phyloP scores from a whole-genome alignment of 2,329 filamentous ascomycete species.

The Xylaria sp. region DNA sequence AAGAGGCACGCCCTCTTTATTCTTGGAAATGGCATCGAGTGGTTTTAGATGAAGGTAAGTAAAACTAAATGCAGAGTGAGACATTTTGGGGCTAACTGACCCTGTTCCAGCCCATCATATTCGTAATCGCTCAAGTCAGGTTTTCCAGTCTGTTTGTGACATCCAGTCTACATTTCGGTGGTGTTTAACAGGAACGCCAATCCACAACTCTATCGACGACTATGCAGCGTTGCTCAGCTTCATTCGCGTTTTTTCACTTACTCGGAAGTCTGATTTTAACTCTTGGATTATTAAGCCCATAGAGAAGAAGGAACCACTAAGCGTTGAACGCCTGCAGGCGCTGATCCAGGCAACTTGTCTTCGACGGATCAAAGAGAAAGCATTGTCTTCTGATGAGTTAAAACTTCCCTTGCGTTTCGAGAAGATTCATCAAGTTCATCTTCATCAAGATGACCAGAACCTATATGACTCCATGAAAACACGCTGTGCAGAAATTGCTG shows the following conservation, averaged over 20 bases:
- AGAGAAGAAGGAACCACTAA: not conserved
- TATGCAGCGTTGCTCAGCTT: constrained; percentile 52
- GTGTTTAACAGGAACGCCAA: constrained; percentile 56
- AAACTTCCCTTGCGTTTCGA: constrained; percentile 34
- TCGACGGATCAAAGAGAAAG: constrained; percentile 45
- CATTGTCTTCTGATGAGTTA: constrained; percentile 14
- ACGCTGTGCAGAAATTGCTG: not conserved
- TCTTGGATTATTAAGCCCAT: constrained; percentile 9
- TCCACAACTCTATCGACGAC: constrained; percentile 55
- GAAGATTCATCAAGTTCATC: constrained; percentile 26
- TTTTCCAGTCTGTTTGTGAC: constrained; percentile 45
- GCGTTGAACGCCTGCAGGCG: not conserved
- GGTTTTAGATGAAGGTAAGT: constrained; percentile 54
- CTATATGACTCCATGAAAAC: constrained; percentile 10
- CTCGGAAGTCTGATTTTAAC: constrained; percentile 4
- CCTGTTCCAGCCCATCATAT: constrained; percentile 51
- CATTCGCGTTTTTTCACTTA: constrained; percentile 44
- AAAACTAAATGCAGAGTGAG: not conserved
- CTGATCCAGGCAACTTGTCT: constrained; percentile 44
- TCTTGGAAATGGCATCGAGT: constrained; percentile 48
- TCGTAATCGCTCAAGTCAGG: constrained; percentile 48
- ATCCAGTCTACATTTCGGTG: constrained; percentile 48
- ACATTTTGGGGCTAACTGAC: too few relatives aligned
- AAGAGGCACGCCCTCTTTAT: constrained; percentile 21
- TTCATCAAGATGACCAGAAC: not conserved